Conservation (phyloP, 2,329 filamentous ascomycete genomes). For the Elsinoe ampelina region DNA sequence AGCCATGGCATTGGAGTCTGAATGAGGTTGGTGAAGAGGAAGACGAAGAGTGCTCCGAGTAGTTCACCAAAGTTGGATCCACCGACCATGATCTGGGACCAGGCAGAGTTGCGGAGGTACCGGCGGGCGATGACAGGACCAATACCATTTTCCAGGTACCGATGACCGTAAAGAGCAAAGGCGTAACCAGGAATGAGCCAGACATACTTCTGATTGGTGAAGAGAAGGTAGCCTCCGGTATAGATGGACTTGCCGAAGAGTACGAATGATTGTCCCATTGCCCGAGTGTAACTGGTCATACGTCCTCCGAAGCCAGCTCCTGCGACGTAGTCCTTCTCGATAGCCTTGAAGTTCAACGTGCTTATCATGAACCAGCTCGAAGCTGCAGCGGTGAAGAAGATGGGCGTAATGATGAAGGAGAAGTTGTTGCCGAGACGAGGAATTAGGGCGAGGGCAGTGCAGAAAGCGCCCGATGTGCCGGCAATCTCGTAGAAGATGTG, state of each 20-base stretch:
- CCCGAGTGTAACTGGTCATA: constrained; percentile 30
- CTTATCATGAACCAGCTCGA: constrained; percentile 40
- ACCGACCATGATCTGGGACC: constrained; percentile 43
- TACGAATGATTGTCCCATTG: constrained; percentile 32
- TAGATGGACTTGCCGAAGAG: constrained; percentile 40
- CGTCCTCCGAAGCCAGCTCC: constrained; percentile 12
- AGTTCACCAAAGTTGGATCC: constrained; percentile 45
- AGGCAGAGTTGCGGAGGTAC: constrained; percentile 41
- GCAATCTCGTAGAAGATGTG: constrained; percentile 43
- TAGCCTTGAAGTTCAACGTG: constrained; percentile 30
- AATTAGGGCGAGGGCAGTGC: constrained; percentile 42
- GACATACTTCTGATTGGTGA: constrained; percentile 39
- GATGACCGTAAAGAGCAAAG: constrained; percentile 41
- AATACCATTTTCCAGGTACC: constrained; percentile 43
- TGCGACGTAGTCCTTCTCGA: constrained; percentile 18
- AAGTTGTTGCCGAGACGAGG: constrained; percentile 43
- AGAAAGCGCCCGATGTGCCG: constrained; percentile 40
- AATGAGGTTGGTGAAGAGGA: constrained; percentile 41
- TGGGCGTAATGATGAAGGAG: constrained; percentile 43
- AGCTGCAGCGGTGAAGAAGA: constrained; percentile 37
- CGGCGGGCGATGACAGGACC: constrained; percentile 38
- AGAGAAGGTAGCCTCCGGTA: constrained; percentile 39
- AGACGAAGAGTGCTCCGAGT: constrained; percentile 40
- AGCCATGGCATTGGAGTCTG: constrained; percentile 45
- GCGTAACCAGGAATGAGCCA: constrained; percentile 44